Base-by-base conservation (phyloP, 768 basidiomycete species). In the Amanita brunnescens region DNA sequence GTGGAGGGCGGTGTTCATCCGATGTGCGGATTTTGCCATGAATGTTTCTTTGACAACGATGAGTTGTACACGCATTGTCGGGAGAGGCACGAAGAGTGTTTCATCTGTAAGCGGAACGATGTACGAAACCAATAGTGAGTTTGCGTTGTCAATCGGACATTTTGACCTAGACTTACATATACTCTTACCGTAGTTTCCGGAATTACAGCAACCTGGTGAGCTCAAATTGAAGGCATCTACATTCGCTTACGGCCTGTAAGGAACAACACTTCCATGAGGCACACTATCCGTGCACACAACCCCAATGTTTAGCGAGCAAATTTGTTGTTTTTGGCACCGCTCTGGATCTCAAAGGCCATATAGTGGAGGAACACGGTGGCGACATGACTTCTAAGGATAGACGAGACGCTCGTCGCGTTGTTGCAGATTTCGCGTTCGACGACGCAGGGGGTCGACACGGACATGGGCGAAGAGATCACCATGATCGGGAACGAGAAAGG, bases 11-110 rank as follows among this genome's bases (percentile, higher is more conserved):
- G 83, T 1, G 62, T 80, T 1, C 89, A 92, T 57, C 89, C 90
- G 0, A 58, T 87, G 1, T 94, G 91, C 64, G 80, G 81, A 59
- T 98, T 97, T 64, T 96, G 93, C 59, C 80, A 79, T n/a, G 87
- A 91, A 58, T 93, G 88, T 59, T 93, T 87, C 75, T 96, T 94
- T 63, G 72, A 85, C n/a, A 85, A 86, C 49, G 95, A 98, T 61
- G 93, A 93, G 59, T 70, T 97, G n/a, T 96, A 83, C 63, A 71
- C 82, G 20, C 96, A 99, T 65, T 90, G 97, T 85, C 80, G 94
- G 47, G 85, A 93, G 61, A 74, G 73, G 44, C 95, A 99, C 67
- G 95, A 99, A 65, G 94, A 98, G 61, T 98, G 95, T 64, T 96
- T 96, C 58, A 66, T 99, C 12, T 99, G 96, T 66, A 91, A 91